Evolutionary conservation across 208 protist genomes (phyloP), one percentile per base, ranked within the genome.

Genomic region (Wallacemonas rigidus): DNA sequence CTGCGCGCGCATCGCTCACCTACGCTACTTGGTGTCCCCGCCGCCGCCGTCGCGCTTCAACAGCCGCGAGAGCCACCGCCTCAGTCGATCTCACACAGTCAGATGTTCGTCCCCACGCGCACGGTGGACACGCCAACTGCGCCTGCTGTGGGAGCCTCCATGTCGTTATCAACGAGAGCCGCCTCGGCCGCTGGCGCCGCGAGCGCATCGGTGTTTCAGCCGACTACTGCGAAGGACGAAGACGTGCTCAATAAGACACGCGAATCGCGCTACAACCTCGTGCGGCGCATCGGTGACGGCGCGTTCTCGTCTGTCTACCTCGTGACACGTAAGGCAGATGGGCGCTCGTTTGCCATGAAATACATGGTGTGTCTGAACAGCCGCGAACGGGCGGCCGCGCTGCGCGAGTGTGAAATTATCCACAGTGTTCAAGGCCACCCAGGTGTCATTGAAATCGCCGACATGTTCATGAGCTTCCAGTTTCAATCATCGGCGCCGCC

Each of bases 401-500:
- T 91, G 26, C 61, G 74, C 7, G 86, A 91, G 69, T 85, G 80
- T 63, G 76, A 85, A 41, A 86, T 77, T 12, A 75, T 91, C 43
- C 79, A 79, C 39, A 74, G 71, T 4, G n/a, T 87, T 11, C 86
- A 88, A 51, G 86, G 77, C 2, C 86, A 91, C 68, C 80, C 79
- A 6, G 82, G 77, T 58, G 83, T 91, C 36, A 85, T 91, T 69
- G 71, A 67, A 17, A 48, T 91, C 7, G 69, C 79, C 36, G 82
- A 91, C 51, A 88, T 85, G 76, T 87, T 88, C 71, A 83, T 91
- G 74, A 87, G 84, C 67, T 76, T 62, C 43, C n/a, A 76, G 4
- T 73, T 73, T 51, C 68, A 81, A 55, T 45, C 71, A 15, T 9
- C 35, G 47, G 36, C 60, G 26, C 26, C 26, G 26, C 26, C 26